These are phyloP conservation scores for Fusarium ramigenum DNA, from an alignment of 2,329 filamentous ascomycete genomes.

Conservation along the genomic window DNA sequence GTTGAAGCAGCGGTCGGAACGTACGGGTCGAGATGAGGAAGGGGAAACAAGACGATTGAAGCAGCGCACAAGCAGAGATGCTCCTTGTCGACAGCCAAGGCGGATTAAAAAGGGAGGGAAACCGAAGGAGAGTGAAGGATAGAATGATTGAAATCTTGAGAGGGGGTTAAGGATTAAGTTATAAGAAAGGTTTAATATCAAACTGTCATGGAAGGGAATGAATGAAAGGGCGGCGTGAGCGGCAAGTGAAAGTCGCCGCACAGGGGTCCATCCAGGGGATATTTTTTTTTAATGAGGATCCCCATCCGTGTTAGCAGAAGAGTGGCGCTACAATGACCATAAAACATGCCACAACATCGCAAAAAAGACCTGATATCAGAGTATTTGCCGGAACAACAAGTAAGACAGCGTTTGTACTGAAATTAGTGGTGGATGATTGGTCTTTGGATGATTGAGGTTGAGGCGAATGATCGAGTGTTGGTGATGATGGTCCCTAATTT, in stretches of 20 bases:
- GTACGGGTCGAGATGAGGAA: conserved; percentile 9
- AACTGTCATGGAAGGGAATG: conserved; percentile 1
- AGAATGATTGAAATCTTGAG: conserved; percentile 4
- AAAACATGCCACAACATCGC: conserved; percentile 41
- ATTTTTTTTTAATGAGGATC: conserved; percentile 47
- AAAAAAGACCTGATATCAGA: conserved; percentile 9
- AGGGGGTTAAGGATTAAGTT: conserved; percentile 4
- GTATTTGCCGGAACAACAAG: conserved; percentile 26
- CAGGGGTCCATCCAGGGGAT: conserved; percentile 40
- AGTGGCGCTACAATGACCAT: conserved; percentile 43
- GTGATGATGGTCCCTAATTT: not conserved
- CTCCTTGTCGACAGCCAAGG: conserved; percentile 15
- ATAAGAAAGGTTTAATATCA: conserved; percentile 25
- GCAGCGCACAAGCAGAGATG: conserved; percentile 15
- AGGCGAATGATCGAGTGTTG: not conserved
- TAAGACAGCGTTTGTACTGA: conserved; percentile 16
- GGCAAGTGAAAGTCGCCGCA: conserved; percentile 21
- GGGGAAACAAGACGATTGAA: not conserved
- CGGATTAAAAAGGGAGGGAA: not conserved
- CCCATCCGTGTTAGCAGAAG: conserved; percentile 39
- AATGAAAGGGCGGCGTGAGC: conserved; percentile 30
- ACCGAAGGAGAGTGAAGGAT: conserved; percentile 11
- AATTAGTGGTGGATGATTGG: conserved; percentile 25
- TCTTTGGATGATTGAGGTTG: not conserved
- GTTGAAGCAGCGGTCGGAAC: conserved; percentile 27